These are phyloP conservation scores for Gastroboletus turbinatus DNA, from an alignment of 1,284 basidiomycete genomes.

Conservation along the genomic window DNA sequence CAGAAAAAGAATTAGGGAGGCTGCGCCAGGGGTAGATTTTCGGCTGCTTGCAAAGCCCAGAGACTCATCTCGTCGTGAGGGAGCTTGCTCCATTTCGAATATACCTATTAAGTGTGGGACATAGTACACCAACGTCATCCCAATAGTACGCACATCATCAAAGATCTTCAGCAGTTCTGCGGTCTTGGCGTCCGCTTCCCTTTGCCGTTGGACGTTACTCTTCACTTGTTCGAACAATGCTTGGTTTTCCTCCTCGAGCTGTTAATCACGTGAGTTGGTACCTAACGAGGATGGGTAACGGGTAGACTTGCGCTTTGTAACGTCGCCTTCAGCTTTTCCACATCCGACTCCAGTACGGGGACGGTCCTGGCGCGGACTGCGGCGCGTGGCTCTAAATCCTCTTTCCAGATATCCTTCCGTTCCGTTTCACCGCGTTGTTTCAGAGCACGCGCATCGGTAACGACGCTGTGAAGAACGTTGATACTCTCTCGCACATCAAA, in stretches of 20 bases:
- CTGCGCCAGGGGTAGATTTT: constrained; percentile 42
- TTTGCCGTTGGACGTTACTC: constrained; percentile 45
- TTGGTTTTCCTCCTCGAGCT: constrained; percentile 60
- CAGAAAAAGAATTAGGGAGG: constrained; percentile 13
- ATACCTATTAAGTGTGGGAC: constrained; percentile 40
- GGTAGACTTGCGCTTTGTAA: constrained; percentile 46
- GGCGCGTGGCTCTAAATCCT: constrained; percentile 55
- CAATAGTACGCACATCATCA: constrained; percentile 45
- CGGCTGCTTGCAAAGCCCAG: constrained; percentile 60
- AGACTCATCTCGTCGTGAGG: constrained; percentile 60
- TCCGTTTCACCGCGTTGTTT: constrained; percentile 46
- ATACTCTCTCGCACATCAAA: constrained; percentile 66
- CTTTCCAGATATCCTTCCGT: constrained; percentile 60
- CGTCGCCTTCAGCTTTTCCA: constrained; percentile 48
- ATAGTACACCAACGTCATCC: background rate
- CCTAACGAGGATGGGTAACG: background rate
- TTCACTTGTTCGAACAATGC: constrained; percentile 49
- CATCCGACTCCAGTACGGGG: constrained; percentile 56
- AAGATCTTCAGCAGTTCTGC: constrained; percentile 51
- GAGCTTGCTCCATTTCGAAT: constrained; percentile 52
- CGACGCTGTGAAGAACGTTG: constrained; percentile 65
- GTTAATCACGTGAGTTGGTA: background rate
- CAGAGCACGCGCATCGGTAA: constrained; percentile 67
- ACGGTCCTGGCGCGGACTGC: constrained; percentile 63
- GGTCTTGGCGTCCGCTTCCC: constrained; percentile 46